A percentile compares a stretch with the other conserved stretches of the same genome.
These are phyloP conservation scores for Diutina sp. DNA, from an alignment of 1,139 yeast genomes.

Conservation along the genomic window DNA sequence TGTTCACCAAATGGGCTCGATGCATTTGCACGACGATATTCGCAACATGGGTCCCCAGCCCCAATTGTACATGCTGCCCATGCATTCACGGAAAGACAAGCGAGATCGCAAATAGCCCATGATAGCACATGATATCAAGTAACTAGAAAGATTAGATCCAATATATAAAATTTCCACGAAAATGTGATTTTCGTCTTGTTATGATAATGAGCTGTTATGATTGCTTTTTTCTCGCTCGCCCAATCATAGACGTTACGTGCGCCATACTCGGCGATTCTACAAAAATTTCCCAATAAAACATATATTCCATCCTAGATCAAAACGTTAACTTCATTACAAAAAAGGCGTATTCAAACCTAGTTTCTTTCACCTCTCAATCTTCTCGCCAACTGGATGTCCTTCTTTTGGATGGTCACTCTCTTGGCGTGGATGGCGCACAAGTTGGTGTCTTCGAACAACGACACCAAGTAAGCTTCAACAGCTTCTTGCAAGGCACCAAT, in stretches of 20 bases:
- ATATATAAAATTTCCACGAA: not conserved
- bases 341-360: conserved; percentile 2
- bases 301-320: not conserved
- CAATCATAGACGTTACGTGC: not conserved
- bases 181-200: not conserved
- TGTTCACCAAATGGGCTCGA: not conserved
- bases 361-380: conserved; percentile 11
- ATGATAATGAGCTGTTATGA: not conserved
- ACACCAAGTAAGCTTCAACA: conserved; percentile 10
- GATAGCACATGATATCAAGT: not conserved
- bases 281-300: not conserved
- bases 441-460: conserved; percentile 10
- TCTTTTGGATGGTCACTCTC: conserved; percentile 11
- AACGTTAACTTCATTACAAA: not conserved
- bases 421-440: conserved; percentile 11
- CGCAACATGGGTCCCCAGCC: not conserved
- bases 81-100: not conserved
- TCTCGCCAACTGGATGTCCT: conserved; percentile 11
- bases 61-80: not conserved
- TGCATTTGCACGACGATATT: not conserved
- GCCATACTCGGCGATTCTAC: not conserved
- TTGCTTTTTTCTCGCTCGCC: not conserved
- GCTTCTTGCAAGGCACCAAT: conserved; percentile 10
- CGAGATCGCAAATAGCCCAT: not conserved
- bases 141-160: not conserved